Evolutionary conservation across 805 yeast species (phyloP), one percentile per base, ranked within the genome.

Genomic region (Maudiozyma bulderi): DNA sequence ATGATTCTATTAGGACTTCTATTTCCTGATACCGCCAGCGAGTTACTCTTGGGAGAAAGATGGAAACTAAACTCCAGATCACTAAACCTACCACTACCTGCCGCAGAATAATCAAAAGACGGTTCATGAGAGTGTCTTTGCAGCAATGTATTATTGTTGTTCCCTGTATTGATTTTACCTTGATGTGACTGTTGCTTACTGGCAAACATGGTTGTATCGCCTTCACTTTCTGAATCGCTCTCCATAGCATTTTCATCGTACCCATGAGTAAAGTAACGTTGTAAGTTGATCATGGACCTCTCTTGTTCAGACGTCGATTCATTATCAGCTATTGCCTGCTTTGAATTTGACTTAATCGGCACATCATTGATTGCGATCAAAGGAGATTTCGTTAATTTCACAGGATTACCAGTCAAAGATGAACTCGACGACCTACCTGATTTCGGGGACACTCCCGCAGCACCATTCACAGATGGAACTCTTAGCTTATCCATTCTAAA

Each of bases 81-180:
- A 38, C 55, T 52, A 35, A 54, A 54, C 28, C 43, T 48, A 8
- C 55, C 57, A 14, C 46, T 42, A 28, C 40, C 45, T 3, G 52
- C 53, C 10, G 52, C 39, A 5, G 50, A 45, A 34, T 43, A 49
- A 9, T 42, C 48, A 13, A 31, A 34, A 3, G 5, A 45, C 1
- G 26, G 29, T 8, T 20, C 34, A 10, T 8, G 14, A 7, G 6
- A n/a, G 26, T 20, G 10, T 28, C 5, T 6, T 28, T 13, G 44
- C n/a, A 8, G 3, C 9, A 11, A 6, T 4, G 35, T 13, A 10
- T n/a, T n/a, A 6, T 14, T 37, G 2, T 30, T 10, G 20, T 40
- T 30, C 29, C 11, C 34, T 29, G 10, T 15, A 7, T 5, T 37
- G n/a, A 11, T 20, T 38, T 38, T 28, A 14, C 15, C 31, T 33